These are phyloP conservation scores for Saturnispora gosingensis DNA, from an alignment of 805 yeast genomes.

Conservation along the genomic window DNA sequence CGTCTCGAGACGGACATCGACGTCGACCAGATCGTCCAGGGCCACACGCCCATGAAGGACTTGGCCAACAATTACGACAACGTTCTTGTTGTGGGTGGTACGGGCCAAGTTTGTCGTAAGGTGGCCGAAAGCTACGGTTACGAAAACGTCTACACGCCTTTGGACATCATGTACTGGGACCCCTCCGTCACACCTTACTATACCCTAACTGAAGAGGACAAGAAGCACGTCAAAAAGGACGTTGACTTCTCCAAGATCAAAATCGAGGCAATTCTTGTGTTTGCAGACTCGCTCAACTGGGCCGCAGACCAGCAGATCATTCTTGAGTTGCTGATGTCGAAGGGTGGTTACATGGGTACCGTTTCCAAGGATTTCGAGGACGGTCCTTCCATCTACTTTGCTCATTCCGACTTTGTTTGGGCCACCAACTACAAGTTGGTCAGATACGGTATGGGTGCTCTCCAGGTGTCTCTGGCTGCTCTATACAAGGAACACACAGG, in stretches of 20 bases:
- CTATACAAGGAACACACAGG: conserved; percentile 81
- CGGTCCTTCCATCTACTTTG: conserved; percentile 78
- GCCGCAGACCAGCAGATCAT: conserved; percentile 90
- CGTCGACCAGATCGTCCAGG: conserved; percentile 79
- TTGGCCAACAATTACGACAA: conserved; percentile 57
- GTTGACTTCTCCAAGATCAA: conserved; percentile 58
- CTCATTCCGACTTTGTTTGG: conserved; percentile 90
- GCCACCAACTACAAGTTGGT: conserved; percentile 77
- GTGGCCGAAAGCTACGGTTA: conserved; percentile 83
- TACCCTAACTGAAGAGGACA: conserved; percentile 64
- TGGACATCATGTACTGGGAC: conserved; percentile 77
- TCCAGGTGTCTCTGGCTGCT: conserved; percentile 82
- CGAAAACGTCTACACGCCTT: conserved; percentile 70
- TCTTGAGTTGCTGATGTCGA: conserved; percentile 66
- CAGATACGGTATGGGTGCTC: conserved; percentile 91
- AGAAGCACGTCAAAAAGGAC: conserved; percentile 39
- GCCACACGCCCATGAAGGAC: conserved; percentile 90
- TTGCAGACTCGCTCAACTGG: conserved; percentile 90
- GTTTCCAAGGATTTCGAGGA: conserved; percentile 58
- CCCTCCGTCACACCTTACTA: conserved; percentile 84
- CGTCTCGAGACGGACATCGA: conserved; percentile 53
- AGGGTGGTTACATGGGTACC: conserved; percentile 81
- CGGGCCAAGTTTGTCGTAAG: conserved; percentile 72
- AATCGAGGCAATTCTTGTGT: conserved; percentile 78
- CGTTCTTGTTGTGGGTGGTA: conserved; percentile 83